Base-by-base conservation (phyloP, 352 stramenopile genomes). In the Pythium grandisporangium region DNA sequence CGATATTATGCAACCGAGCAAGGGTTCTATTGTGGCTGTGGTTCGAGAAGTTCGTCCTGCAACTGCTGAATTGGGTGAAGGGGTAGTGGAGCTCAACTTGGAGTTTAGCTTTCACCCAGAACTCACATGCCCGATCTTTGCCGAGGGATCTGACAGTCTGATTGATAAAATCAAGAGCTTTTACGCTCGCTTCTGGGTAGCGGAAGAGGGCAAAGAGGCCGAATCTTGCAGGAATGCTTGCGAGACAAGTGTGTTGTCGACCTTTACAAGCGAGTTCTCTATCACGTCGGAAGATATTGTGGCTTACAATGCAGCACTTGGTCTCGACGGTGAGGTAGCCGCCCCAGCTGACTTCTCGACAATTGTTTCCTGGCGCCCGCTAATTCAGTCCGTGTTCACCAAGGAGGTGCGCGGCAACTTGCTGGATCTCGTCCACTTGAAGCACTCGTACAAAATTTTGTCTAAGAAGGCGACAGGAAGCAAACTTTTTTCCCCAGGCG, bases 381-480 rank as follows among this genome's bases (percentile, higher is more conserved):
- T 95, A 19, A 92, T 93, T 35, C 67, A 84, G 58, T 82, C 78
- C 6, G 64, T 95, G 20, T 89, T 93, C 50, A 72, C 81, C 11
- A 78, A 79, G 42, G 72, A 93, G 36, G 74, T 92, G 26, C 63
- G 78, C 35, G 77, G 76, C 27, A 91, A 93, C 51, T 32, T 95
- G 46, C 57, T 95, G 3, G 58, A 85, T 36, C 42, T 95, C 4
- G 78, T 95, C 30, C 80, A 95, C 51, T 37, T 92, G 7, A 88
- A 79, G 43, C 78, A 93, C 62, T 87, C 72, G 51, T 85, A 90
- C 61, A 85, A 88, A 54, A 38, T 91, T 17, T 40, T 92, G 37
- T 60, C 52, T 2, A 23, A 33, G 6, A 45, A 20, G 20, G 56
- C 48, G 33, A 57, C 48, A 14, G n/a, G n/a, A n/a, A 51, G 52